phyloP scores from a whole-genome alignment of 2,329 filamentous ascomycete species.

The Trichophyton mentagrophytes region DNA sequence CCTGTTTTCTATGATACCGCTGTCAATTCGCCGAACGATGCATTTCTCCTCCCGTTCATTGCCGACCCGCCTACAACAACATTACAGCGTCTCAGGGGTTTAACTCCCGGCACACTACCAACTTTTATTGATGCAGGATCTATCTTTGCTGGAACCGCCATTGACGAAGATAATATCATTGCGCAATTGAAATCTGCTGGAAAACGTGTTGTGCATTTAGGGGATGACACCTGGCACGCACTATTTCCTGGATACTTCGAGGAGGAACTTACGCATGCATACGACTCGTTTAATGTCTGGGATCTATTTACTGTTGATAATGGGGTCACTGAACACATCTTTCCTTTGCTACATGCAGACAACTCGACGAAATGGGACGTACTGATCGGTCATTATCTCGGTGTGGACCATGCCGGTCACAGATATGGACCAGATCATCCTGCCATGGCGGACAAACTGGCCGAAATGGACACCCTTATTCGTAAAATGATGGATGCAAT shows the following conservation, averaged over 20 bases:
- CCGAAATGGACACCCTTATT: constrained; percentile 78
- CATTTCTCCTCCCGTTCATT: constrained; percentile 87
- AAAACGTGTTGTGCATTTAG: constrained; percentile 77
- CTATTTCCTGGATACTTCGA: constrained; percentile 93
- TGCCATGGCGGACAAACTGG: constrained; percentile 80
- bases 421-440: constrained; percentile 86
- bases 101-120: constrained; percentile 88
- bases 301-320: constrained; percentile 95
- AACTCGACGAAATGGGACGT: constrained; percentile 72
- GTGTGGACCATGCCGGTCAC: constrained; percentile 94
- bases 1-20: constrained; percentile 79
- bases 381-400: constrained; percentile 85
- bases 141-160: constrained; percentile 88
- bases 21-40: constrained; percentile 59
- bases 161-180: constrained; percentile 78
- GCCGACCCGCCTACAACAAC: constrained; percentile 93
- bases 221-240: constrained; percentile 95
- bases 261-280: constrained; percentile 68
- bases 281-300: constrained; percentile 98
- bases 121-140: constrained; percentile 90
- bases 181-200: constrained; percentile 51
- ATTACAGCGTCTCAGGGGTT: constrained; percentile 77
- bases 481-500: constrained; percentile 56
- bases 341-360: constrained; percentile 56
- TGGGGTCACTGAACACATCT: constrained; percentile 77